Percentiles rank a stretch among this genome's conserved stretches.
Evolutionary conservation across 495 filamentous ascomycete genomes (phyloP).

Genomic region (Lentithecium fluviatile): DNA sequence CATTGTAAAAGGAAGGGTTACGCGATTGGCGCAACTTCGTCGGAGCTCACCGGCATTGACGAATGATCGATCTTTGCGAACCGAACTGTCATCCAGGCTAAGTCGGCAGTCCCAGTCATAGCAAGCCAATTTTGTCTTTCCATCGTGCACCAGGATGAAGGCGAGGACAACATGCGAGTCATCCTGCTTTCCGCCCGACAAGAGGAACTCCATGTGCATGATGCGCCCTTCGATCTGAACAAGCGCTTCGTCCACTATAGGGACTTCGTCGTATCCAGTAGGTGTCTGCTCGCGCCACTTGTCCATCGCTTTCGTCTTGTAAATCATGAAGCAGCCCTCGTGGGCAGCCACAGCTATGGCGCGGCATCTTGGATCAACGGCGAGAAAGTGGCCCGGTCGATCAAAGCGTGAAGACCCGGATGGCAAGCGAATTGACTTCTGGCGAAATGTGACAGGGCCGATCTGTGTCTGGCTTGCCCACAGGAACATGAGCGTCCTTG

Average conservation of each 20-base stretch:
- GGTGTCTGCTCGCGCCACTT: constrained; percentile 13
- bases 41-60: constrained; percentile 18
- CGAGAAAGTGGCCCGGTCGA: constrained; percentile 71
- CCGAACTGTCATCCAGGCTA: constrained; percentile 27
- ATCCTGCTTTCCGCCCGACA: constrained; percentile 61
- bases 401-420: constrained; percentile 54
- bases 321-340: constrained; percentile 60
- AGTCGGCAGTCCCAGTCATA: constrained; percentile 70
- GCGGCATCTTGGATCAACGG: constrained; percentile 74
- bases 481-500: constrained; percentile 28
- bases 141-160: constrained; percentile 62
- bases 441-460: constrained; percentile 52
- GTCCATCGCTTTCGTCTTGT: constrained; percentile 54
- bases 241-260: constrained; percentile 51
- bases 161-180: constrained; percentile 69
- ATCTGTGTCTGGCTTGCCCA: constrained; percentile 54
- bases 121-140: constrained; percentile 61
- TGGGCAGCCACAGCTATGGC: constrained; percentile 65
- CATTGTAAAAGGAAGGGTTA: not conserved
- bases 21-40: no score
- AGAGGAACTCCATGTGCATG: constrained; percentile 82
- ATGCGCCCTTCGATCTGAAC: constrained; percentile 70
- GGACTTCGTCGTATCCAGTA: constrained; percentile 2
- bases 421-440: constrained; percentile 58
- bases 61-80: constrained; percentile 3